These are phyloP conservation scores for Exophiala phaeomuriformis DNA, from an alignment of 2,329 filamentous ascomycete species.

Conservation along the genomic window DNA sequence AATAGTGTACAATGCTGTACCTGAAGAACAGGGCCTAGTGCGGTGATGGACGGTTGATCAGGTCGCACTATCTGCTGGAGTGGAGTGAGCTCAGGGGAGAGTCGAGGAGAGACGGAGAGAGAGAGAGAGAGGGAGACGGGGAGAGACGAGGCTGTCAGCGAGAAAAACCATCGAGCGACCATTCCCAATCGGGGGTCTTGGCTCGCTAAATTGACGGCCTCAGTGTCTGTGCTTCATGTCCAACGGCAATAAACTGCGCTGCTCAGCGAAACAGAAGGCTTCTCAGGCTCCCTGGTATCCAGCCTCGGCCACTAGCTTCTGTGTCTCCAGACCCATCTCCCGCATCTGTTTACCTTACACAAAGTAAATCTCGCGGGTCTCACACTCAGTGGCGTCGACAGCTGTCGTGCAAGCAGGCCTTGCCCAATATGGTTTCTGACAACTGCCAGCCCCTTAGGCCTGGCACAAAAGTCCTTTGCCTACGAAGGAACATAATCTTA, in stretches of 20 bases:
- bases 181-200: background rate
- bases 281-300: background rate
- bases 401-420: background rate
- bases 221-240: background rate
- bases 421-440: background rate
- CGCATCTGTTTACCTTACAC: background rate
- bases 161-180: background rate
- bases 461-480: background rate
- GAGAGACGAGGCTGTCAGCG: background rate
- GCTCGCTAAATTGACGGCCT: background rate
- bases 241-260: background rate
- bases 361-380: background rate
- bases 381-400: background rate
- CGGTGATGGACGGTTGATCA: too few relatives aligned
- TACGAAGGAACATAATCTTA: background rate
- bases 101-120: too few relatives aligned
- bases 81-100: too few relatives aligned
- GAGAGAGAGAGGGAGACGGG: background rate
- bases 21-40: too few relatives aligned
- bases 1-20: too few relatives aligned
- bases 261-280: background rate
- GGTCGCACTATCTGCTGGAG: too few relatives aligned
- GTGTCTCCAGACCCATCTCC: background rate
- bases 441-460: background rate
- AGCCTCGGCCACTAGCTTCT: background rate